These are phyloP conservation scores for Karstenula rhodostoma DNA, from an alignment of 2,329 filamentous ascomycete genomes.

Conservation along the genomic window DNA sequence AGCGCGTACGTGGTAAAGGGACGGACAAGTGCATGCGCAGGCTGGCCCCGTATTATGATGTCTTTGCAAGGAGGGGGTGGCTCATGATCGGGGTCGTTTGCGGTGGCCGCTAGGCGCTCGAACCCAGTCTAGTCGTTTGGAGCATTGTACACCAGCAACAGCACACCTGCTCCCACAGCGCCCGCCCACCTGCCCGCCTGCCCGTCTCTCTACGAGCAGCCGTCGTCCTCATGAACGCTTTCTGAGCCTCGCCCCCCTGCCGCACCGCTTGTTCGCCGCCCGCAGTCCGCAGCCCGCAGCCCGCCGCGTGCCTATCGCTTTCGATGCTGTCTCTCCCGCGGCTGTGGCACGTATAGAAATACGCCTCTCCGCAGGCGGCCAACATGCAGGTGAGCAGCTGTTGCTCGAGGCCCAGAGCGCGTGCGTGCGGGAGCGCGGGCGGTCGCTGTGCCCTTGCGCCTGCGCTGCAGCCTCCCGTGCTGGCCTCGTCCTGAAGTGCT, in stretches of 20 bases:
- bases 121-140: slow-evolving; percentile 1
- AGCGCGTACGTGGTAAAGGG: slow-evolving; percentile 5
- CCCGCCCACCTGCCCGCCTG: background rate
- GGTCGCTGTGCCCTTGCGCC: slow-evolving; percentile 6
- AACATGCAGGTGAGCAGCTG: slow-evolving; percentile 22
- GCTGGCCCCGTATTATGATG: slow-evolving; percentile 3
- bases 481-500: background rate
- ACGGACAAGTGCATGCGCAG: background rate
- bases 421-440: background rate
- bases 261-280: slow-evolving; percentile 13
- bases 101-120: background rate
- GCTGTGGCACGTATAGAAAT: slow-evolving; percentile 13
- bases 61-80: slow-evolving; percentile 8
- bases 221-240: slow-evolving; percentile 19
- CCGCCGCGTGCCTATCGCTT: slow-evolving; percentile 17
- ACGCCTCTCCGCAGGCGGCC: slow-evolving; percentile 11
- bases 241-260: slow-evolving; percentile 17
- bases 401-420: background rate
- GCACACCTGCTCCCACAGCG: background rate
- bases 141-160: background rate
- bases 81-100: background rate
- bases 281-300: slow-evolving; percentile 20
- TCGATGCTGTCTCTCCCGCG: slow-evolving; percentile 20
- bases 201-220: slow-evolving; percentile 16
- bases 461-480: slow-evolving; percentile 17